Evolutionary conservation across 805 yeast genomes (phyloP).

Genomic region (Cyberlindnera euphorbiae): DNA sequence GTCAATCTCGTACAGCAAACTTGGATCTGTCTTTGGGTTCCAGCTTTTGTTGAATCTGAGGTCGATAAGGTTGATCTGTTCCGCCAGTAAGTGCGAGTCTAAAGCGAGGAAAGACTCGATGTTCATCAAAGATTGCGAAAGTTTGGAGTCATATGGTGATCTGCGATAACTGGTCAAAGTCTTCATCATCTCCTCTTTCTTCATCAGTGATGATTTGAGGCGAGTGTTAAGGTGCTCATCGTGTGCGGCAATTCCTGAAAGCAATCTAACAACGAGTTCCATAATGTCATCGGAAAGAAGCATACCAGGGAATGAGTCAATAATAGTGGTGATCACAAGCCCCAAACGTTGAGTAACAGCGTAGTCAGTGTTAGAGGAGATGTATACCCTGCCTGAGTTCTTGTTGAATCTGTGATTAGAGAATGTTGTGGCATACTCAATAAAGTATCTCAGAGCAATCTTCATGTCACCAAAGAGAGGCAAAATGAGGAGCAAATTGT

Average conservation of each 20-base stretch:
- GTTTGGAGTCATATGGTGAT: constrained; percentile 17
- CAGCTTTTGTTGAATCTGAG: constrained; percentile 59
- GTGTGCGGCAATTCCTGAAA: constrained; percentile 44
- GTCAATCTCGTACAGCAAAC: constrained; percentile 54
- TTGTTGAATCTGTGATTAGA: constrained; percentile 7
- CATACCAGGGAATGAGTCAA: constrained; percentile 62
- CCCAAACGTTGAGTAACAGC: constrained; percentile 47
- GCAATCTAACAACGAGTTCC: constrained; percentile 49
- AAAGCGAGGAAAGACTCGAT: constrained; percentile 49
- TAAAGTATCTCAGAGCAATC: constrained; percentile 39
- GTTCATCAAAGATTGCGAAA: constrained; percentile 25
- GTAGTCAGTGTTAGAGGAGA: constrained; percentile 32
- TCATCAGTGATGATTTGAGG: constrained; percentile 48
- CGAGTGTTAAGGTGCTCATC: constrained; percentile 43
- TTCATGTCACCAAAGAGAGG: constrained; percentile 51
- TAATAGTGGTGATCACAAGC: constrained; percentile 49
- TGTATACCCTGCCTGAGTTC: constrained; percentile 18
- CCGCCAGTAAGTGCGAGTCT: constrained; percentile 51
- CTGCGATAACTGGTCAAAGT: constrained; percentile 29
- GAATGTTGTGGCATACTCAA: constrained; percentile 31
- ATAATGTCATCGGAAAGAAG: constrained; percentile 59
- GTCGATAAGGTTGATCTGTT: constrained; percentile 63
- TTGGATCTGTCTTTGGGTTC: constrained; percentile 78
- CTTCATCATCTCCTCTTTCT: constrained; percentile 43
- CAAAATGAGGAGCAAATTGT: constrained; percentile 43